phyloP scores from a whole-genome alignment of 1,284 basidiomycete genomes.

The Boletus hoseneyae region DNA sequence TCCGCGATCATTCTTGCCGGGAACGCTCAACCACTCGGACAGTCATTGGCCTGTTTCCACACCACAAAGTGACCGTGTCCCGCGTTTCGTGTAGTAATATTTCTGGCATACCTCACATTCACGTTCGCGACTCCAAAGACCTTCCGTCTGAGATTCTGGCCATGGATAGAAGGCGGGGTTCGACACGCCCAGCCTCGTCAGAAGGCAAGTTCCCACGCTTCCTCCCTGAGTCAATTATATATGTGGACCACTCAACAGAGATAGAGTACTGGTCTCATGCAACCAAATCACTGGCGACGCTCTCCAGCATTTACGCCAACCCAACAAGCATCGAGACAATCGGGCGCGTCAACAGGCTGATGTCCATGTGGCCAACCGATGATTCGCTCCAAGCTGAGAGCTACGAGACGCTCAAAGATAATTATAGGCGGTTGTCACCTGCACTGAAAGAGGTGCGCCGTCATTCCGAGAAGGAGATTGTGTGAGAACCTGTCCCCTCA shows the following conservation, averaged over 20 bases:
- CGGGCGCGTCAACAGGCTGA: conserved; percentile 65
- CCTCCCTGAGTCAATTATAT: conserved; percentile 8
- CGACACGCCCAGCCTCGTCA: conserved; percentile 33
- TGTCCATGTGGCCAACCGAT: conserved; percentile 67
- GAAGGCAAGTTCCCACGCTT: conserved; percentile 34
- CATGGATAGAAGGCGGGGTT: conserved; percentile 33
- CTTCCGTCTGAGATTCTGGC: not conserved
- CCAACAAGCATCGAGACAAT: conserved; percentile 54
- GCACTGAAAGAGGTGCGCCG: conserved; percentile 61
- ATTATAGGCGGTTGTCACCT: conserved; percentile 57
- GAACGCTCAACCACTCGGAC: conserved; percentile 9
- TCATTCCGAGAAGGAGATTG: conserved; percentile 58
- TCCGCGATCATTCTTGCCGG: conserved; percentile 22
- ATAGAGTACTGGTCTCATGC: conserved; percentile 70
- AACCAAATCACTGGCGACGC: conserved; percentile 48
- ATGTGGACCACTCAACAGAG: conserved; percentile 41
- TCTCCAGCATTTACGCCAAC: conserved; percentile 54
- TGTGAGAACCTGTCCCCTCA: conserved; percentile 41
- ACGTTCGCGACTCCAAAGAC: not conserved
- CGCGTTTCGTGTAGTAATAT: conserved; percentile 10
- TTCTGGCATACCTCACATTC: conserved; percentile 7
- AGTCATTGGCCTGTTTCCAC: conserved; percentile 1
- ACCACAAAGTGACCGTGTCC: conserved; percentile 8
- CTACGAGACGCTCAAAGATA: conserved; percentile 57
- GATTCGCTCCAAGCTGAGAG: conserved; percentile 66